Evolutionary conservation across 2,329 filamentous ascomycete genomes (phyloP).

Genomic region (Sordariomycetes sp.): DNA sequence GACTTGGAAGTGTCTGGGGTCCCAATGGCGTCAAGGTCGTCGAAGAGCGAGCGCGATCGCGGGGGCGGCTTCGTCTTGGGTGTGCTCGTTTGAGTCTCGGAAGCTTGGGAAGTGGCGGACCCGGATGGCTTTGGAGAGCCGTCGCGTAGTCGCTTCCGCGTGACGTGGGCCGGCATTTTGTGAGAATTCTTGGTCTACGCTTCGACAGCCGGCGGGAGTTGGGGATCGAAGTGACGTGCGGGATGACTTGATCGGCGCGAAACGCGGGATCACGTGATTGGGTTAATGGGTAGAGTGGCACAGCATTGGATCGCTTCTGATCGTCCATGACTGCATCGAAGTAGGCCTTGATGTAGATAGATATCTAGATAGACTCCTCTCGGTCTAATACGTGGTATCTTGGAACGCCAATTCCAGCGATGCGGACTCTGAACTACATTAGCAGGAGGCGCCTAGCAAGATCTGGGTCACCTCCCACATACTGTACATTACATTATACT

Average conservation of each 20-base stretch:
- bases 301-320: background rate
- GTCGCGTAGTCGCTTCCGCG: conserved; percentile 48
- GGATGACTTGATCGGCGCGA: background rate
- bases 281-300: background rate
- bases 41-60: conserved; percentile 45
- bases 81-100: conserved; percentile 6
- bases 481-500: too few species aligned
- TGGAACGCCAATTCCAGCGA: too few species aligned
- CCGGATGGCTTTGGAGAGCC: conserved; percentile 12
- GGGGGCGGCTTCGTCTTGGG: conserved; percentile 10
- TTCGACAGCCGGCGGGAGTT: background rate
- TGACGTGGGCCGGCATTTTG: conserved; percentile 54
- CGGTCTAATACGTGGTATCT: too few species aligned
- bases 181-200: background rate
- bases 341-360: too few species aligned
- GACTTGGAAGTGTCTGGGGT: conserved; percentile 28
- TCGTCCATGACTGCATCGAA: background rate
- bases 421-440: too few species aligned
- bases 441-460: too few species aligned
- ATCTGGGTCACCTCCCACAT: too few species aligned
- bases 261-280: conserved; percentile 3
- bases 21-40: conserved; percentile 40
- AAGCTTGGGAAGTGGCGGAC: background rate
- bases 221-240: background rate
- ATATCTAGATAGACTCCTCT: too few species aligned